Conservation (phyloP, 371 early-diverging fungal species). For the Mortierella sp. region DNA sequence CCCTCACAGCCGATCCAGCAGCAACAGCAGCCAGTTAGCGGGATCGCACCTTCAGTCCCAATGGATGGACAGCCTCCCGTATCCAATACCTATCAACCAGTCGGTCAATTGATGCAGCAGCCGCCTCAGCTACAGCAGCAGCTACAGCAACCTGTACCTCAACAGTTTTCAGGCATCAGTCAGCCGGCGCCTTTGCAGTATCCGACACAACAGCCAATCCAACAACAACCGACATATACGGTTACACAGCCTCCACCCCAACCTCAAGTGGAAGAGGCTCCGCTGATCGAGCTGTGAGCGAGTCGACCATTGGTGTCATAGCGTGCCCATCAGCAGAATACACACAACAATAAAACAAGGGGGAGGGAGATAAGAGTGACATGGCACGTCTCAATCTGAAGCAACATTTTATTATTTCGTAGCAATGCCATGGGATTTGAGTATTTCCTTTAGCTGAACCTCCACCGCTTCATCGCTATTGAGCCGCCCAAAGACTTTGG, state of each 20-base stretch:
- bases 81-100: constrained; percentile 13
- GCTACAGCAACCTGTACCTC: constrained; percentile 14
- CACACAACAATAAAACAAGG: too few relatives aligned
- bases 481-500: neutral
- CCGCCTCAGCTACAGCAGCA: constrained; percentile 26
- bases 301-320: too few relatives aligned
- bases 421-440: too few relatives aligned
- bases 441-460: too few relatives aligned
- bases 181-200: constrained; percentile 6
- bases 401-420: too few relatives aligned
- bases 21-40: constrained; percentile 9
- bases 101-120: constrained; percentile 16
- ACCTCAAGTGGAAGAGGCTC: constrained; percentile 8
- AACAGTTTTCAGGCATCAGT: constrained; percentile 9
- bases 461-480: too few relatives aligned
- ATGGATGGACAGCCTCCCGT: constrained; percentile 15
- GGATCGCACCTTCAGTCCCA: neutral
- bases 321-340: too few relatives aligned
- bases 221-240: constrained; percentile 2
- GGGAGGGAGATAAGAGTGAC: too few relatives aligned
- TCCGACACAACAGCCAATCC: constrained; percentile 4
- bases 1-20: constrained; percentile 14
- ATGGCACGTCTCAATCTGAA: too few relatives aligned
- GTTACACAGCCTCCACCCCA: constrained; percentile 2
- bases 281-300: constrained; percentile 7